A percentile compares a stretch with the other conserved stretches of the same genome.
Conservation (phyloP, 768 basidiomycete species). For the Guyanaporus albipodus region DNA sequence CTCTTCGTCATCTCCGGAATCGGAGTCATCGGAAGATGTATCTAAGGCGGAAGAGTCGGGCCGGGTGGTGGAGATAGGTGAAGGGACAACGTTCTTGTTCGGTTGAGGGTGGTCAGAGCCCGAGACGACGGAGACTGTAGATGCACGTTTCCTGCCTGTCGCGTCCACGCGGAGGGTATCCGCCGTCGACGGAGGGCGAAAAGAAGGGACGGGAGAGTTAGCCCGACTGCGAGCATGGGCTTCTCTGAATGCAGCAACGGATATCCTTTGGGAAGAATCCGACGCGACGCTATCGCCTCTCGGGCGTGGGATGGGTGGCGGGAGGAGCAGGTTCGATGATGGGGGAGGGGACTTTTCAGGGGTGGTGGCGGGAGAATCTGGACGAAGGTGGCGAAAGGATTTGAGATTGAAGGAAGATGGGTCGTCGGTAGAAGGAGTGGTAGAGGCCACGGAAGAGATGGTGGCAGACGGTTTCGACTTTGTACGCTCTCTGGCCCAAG, state of each 20-base stretch:
- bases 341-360: constrained; percentile 26
- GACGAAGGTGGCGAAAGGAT: constrained; percentile 65
- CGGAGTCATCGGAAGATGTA: constrained; percentile 35
- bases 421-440: constrained; percentile 19
- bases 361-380: constrained; percentile 36
- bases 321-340: constrained; percentile 24
- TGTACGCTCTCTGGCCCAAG: constrained; percentile 37
- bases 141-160: constrained; percentile 26
- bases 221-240: constrained; percentile 62
- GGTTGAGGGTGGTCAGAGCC: constrained; percentile 11
- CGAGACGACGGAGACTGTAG: constrained; percentile 26
- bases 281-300: constrained; percentile 57
- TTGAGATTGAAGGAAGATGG: constrained; percentile 63
- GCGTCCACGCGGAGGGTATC: constrained; percentile 30
- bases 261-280: constrained; percentile 69
- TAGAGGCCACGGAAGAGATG: constrained; percentile 28
- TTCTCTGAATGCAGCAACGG: constrained; percentile 78
- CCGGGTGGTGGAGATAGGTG: constrained; percentile 9
- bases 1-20: constrained; percentile 34
- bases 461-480: constrained; percentile 36
- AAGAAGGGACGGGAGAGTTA: constrained; percentile 55
- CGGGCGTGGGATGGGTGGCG: constrained; percentile 44
- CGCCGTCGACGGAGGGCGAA: constrained; percentile 36
- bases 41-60: constrained; percentile 16
- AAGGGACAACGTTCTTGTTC: constrained; percentile 6